Conservation (phyloP, 1,139 yeast species). For the Suhomyces coccinellae region DNA sequence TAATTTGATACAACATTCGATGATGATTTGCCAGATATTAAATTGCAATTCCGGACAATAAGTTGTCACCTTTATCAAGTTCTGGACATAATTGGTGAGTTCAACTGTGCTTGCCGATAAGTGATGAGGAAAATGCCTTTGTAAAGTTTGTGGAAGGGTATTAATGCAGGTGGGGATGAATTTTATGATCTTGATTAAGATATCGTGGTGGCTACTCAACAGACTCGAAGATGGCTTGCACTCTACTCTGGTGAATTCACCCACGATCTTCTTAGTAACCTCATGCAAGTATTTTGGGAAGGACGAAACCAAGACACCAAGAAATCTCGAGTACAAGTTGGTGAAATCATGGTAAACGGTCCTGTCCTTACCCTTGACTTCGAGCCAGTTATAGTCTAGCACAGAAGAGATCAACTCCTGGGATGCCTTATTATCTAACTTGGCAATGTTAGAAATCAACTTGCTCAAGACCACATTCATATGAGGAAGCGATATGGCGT, state of each 20-base stretch:
- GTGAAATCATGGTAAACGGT: slow-evolving; percentile 35
- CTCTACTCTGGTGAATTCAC: slow-evolving; percentile 48
- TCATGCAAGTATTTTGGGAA: slow-evolving; percentile 88
- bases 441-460: slow-evolving; percentile 38
- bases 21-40: slow-evolving; percentile 75
- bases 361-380: slow-evolving; percentile 19
- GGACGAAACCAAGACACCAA: slow-evolving; percentile 77
- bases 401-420: slow-evolving; percentile 36
- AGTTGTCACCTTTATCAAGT: slow-evolving; percentile 56
- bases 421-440: slow-evolving; percentile 39
- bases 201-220: slow-evolving; percentile 61
- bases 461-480: slow-evolving; percentile 37
- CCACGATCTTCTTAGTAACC: slow-evolving; percentile 64
- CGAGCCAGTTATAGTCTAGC: slow-evolving; percentile 59
- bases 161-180: slow-evolving; percentile 81
- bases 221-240: slow-evolving; percentile 17
- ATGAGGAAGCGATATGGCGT: slow-evolving; percentile 37
- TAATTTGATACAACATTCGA: slow-evolving; percentile 78
- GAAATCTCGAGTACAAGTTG: slow-evolving; percentile 63
- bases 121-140: slow-evolving; percentile 75
- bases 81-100: slow-evolving; percentile 63
- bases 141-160: slow-evolving; percentile 59
- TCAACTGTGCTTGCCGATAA: slow-evolving; percentile 54
- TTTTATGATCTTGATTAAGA: slow-evolving; percentile 61
- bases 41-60: slow-evolving; percentile 77